These are phyloP conservation scores for Simplicillium sp. DNA, from an alignment of 2,329 filamentous ascomycete species.

Conservation along the genomic window DNA sequence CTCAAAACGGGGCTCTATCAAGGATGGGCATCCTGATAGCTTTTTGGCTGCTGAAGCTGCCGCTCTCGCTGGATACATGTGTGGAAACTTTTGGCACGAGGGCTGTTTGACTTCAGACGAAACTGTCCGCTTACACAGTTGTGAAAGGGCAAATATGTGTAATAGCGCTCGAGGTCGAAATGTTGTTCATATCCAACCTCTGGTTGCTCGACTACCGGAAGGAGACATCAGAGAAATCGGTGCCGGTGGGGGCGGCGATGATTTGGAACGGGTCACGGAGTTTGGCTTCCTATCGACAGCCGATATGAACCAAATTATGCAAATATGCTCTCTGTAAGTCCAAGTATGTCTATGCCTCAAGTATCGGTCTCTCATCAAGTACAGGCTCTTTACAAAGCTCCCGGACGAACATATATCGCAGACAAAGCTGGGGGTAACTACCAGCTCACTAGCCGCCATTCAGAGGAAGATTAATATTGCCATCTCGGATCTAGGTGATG, in stretches of 20 bases:
- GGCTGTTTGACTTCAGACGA: conserved; percentile 64
- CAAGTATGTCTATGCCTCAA: no score
- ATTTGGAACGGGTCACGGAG: conserved; percentile 59
- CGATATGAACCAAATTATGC: conserved; percentile 38
- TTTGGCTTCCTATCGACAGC: conserved; percentile 48
- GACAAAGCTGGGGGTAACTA: no score
- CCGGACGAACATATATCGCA: no score
- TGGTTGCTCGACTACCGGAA: conserved; percentile 54
- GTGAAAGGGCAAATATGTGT: conserved; percentile 64
- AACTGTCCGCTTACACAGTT: conserved; percentile 69
- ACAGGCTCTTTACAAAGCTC: no score
- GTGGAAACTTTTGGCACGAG: conserved; percentile 59
- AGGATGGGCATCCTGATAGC: conserved; percentile 24
- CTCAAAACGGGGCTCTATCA: conserved; percentile 35
- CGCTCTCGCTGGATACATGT: conserved; percentile 61
- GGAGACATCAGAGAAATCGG: conserved; percentile 67
- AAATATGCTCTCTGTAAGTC: no score
- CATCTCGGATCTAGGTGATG: no score
- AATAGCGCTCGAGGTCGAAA: conserved; percentile 32
- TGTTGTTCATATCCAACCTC: conserved; percentile 68
- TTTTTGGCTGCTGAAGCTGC: conserved; percentile 50
- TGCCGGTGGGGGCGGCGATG: conserved; percentile 69
- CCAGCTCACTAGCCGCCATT: no score
- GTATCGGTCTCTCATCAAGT: no score
- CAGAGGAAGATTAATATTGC: no score